These are phyloP conservation scores for Ogataea chonburiensis DNA, from an alignment of 805 yeast genomes.

Conservation along the genomic window DNA sequence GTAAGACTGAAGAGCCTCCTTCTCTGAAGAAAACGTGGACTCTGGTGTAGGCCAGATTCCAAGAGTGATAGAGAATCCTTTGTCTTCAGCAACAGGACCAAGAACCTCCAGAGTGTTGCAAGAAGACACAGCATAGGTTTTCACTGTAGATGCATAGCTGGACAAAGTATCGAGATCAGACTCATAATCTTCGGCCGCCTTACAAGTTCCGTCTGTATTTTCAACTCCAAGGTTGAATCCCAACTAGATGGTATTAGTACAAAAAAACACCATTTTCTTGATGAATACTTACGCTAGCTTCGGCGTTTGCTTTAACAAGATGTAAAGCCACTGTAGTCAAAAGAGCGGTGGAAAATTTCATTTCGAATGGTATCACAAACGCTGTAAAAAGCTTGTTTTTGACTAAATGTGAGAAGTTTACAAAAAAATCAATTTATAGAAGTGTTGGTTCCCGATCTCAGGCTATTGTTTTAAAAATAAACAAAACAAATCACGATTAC, in stretches of 20 bases:
- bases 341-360: conserved; percentile 29
- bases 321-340: conserved; percentile 26
- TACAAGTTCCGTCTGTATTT: conserved; percentile 73
- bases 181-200: conserved; percentile 66
- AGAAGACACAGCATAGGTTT: conserved; percentile 90
- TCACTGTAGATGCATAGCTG: conserved; percentile 61
- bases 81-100: conserved; percentile 82
- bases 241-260: conserved; percentile 31
- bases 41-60: conserved; percentile 96
- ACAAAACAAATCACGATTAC: conserved; percentile 8
- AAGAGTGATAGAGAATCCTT: conserved; percentile 71
- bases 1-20: conserved; percentile 63
- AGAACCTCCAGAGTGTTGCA: conserved; percentile 83
- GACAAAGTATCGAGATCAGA: conserved; percentile 62
- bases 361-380: conserved; percentile 14
- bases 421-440: conserved; percentile 8
- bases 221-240: conserved; percentile 88
- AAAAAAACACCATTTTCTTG: background rate
- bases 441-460: background rate
- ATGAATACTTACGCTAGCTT: conserved; percentile 18
- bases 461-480: conserved; percentile 7
- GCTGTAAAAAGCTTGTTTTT: conserved; percentile 3
- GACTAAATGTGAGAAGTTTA: conserved; percentile 4
- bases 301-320: conserved; percentile 24
- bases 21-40: conserved; percentile 71